Conservation (phyloP, 148 eudicot genomes). For the Chenopodium berlandieri region DNA sequence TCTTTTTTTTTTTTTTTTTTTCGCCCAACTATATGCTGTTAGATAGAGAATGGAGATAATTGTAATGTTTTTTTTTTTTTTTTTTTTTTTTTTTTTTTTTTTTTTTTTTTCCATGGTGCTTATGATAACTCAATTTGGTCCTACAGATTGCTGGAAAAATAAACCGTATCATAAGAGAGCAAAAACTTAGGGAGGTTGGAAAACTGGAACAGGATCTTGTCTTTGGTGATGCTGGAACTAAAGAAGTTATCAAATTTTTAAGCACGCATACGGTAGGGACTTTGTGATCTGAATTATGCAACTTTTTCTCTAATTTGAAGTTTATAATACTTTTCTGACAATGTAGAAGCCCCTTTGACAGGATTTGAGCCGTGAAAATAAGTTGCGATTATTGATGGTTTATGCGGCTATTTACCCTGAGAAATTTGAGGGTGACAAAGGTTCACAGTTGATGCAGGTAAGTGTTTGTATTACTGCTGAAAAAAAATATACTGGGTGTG, state of each 20-base stretch:
- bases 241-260: conserved; percentile 80
- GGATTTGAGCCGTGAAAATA: conserved; percentile 79
- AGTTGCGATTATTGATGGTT: conserved; percentile 88
- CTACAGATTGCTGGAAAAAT: conserved; percentile 89
- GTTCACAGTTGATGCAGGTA: conserved; percentile 85
- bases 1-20: too few species aligned
- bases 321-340: not conserved
- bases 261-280: conserved; percentile 58
- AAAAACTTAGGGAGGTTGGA: conserved; percentile 82
- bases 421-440: conserved; percentile 77
- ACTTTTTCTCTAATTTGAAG: not conserved
- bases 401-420: conserved; percentile 93
- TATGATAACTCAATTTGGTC: conserved; percentile 23
- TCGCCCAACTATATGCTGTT: too few species aligned
- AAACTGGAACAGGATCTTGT: conserved; percentile 95
- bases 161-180: conserved; percentile 67
- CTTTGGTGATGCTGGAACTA: conserved; percentile 97
- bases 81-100: too few species aligned
- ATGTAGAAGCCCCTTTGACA: conserved; percentile 29
- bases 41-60: not conserved
- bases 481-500: not conserved
- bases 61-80: too few species aligned
- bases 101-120: not conserved
- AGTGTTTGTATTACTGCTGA: not conserved
- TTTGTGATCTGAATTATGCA: not conserved